phyloP scores from a whole-genome alignment of 257 asterid genomes.

The Apocynum venetum region DNA sequence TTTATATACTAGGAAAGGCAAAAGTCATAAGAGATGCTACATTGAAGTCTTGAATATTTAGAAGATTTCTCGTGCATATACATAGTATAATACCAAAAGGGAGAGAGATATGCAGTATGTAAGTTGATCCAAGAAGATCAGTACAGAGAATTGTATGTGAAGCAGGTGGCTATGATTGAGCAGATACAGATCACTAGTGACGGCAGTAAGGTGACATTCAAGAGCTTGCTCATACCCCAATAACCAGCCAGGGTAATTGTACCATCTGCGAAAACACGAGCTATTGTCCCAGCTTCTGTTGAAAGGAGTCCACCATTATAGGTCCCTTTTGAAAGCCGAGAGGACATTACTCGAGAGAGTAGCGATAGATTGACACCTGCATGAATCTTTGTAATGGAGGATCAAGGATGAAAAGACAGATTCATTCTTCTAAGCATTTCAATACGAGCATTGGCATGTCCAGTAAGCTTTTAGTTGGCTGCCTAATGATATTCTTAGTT shows the following conservation, averaged over 20 bases:
- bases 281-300: constrained; percentile 74
- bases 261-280: constrained; percentile 63
- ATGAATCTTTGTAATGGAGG: neutral
- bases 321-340: constrained; percentile 63
- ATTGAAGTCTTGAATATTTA: neutral
- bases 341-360: constrained; percentile 70
- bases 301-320: constrained; percentile 67
- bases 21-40: neutral
- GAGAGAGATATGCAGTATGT: neutral
- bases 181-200: constrained; percentile 51
- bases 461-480: too few species aligned
- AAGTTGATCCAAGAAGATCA: constrained; percentile 11
- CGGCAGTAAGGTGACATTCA: constrained; percentile 54
- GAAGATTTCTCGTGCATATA: neutral
- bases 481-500: too few species aligned
- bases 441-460: too few species aligned
- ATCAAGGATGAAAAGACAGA: neutral
- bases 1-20: neutral
- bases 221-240: constrained; percentile 54
- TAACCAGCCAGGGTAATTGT: constrained; percentile 61
- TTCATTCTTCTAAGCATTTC: neutral
- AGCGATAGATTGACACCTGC: constrained; percentile 66
- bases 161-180: constrained; percentile 61
- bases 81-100: neutral
- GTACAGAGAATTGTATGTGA: constrained; percentile 56